Evolutionary conservation across 257 asterid genomes (phyloP), one percentile per base, ranked within the genome.

Genomic region (Schizonepeta tenuifolia): DNA sequence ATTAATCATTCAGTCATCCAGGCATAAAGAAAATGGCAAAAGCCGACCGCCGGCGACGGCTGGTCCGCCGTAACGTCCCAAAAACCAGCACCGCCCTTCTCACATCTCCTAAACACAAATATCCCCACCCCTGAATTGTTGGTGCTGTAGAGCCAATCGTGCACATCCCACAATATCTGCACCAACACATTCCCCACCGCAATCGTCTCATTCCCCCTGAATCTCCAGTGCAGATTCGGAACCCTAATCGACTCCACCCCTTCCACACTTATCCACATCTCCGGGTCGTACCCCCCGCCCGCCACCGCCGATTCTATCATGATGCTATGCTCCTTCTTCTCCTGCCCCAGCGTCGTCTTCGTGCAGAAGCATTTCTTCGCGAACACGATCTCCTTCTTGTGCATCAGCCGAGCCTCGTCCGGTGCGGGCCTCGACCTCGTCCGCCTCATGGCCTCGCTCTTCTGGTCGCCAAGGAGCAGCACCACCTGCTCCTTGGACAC

Each of bases 81-180:
- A 60, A 64, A 61, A 21, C 41, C 61, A 44, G 21, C 44, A 28
- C 5, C 7, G 17, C 28, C n/a, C 8, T 79, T 22, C 54, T 18
- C 41, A 13, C 81, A 86, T 58, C 87, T 89, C 75, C 85, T 80
- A 80, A 89, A 89, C 67, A 86, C 86, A 71, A 93, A 93, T 6
- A 85, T 78, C 17, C 95, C 98, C 1, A 79, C 90, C 5, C 95
- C 89, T 0, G 84, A 75, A 43, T 65, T 80, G 3, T 53, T 74
- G 1, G 70, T 72, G 22, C 71, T 75, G 9, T 85, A 93, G 35
- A 90, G 74, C 98, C 98, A 93, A 33, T 86, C 98, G 70, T 90
- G 95, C 53, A 93, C 97, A 7, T 93, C 97, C 96, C 97, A 93
- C 77, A 93, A 69, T 21, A 93, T 80, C 63, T 90, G 90, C 58